Base-by-base conservation (phyloP, 495 filamentous ascomycete genomes). In the Alectoria sarmentosa region DNA sequence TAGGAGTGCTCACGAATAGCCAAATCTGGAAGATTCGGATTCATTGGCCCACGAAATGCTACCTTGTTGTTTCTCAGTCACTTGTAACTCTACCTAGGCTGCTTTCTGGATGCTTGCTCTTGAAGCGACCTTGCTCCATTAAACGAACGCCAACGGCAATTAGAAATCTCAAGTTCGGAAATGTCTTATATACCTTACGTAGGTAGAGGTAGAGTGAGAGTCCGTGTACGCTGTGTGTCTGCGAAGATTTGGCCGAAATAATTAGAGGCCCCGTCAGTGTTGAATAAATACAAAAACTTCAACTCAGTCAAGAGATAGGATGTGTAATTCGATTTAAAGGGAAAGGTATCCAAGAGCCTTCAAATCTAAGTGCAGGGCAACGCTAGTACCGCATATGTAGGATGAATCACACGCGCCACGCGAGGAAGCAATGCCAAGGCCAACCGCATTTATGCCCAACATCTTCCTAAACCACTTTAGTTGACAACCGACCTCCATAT, bases 401-500 rank as follows among this genome's bases (percentile, higher is more conserved):
- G n/a, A n/a, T n/a, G n/a, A n/a, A n/a, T n/a, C n/a, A n/a, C 8
- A n/a, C 42, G 42, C 42, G 42, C 42, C 42, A 10, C 42, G 42
- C 46, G 46, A 49, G 46, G 6, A 32, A 60, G 23, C 23, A 28
- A 17, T 60, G 37, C 58, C 58, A 60, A 60, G 41, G 7, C 58
- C 36, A 41, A 44, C n/a, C 21, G 23, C 23, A 14, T 41, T 28
- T 30, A 10, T 42, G 58, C 19, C 37, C 46, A 49, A 49, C n/a
- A 49, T 49, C 10, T 49, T 9, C 46, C 28, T 30, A 55, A 34
- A 34, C 17, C 3, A 55, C 15, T 21, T 34, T 14, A 19, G 34
- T 21, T 34, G 6, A 21, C 17, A 57, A 30, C 36, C n/a, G 37
- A 30, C 1, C 9, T 49, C 5, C 23, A 37, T 17, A 46, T 15